Percentiles rank a stretch among this genome's conserved stretches.
Conservation (phyloP, 106 monocot species). For the Acorus gramineus region DNA sequence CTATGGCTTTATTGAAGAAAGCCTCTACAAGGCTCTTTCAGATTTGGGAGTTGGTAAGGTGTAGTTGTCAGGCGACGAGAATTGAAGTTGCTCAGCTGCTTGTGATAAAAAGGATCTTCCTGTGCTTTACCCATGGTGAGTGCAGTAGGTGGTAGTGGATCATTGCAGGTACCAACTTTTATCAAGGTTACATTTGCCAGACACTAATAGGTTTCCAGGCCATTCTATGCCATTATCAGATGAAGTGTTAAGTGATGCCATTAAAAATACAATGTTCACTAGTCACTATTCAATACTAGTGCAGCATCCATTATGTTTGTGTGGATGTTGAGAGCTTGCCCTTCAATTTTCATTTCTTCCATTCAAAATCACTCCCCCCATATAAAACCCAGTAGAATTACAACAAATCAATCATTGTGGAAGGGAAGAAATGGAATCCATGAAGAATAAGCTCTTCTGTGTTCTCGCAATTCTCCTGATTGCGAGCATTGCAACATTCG, state of each 20-base stretch:
- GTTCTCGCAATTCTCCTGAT: slow-evolving; percentile 17
- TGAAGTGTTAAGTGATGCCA: too few relatives aligned
- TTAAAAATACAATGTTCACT: too few relatives aligned
- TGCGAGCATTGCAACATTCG: background rate
- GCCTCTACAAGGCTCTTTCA: background rate
- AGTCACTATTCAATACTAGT: too few relatives aligned
- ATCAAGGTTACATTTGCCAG: background rate
- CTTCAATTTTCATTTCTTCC: too few relatives aligned
- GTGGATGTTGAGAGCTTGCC: too few relatives aligned
- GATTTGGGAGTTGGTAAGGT: background rate
- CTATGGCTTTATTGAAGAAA: background rate
- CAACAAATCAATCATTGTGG: background rate
- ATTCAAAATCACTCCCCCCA: too few relatives aligned
- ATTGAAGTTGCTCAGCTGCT: slow-evolving; percentile 2
- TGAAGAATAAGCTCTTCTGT: slow-evolving; percentile 10
- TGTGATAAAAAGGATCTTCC: slow-evolving; percentile 2
- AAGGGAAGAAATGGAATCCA: slow-evolving; percentile 9
- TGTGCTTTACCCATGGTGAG: background rate
- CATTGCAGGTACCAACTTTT: background rate
- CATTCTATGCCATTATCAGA: too few relatives aligned
- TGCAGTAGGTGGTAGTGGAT: background rate
- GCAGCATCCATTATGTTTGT: too few relatives aligned
- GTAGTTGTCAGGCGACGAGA: background rate
- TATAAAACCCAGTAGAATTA: too few relatives aligned
- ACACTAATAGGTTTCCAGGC: too few relatives aligned